Conservation (phyloP, 768 basidiomycete genomes). For the Symmetrospora coprosmae region DNA sequence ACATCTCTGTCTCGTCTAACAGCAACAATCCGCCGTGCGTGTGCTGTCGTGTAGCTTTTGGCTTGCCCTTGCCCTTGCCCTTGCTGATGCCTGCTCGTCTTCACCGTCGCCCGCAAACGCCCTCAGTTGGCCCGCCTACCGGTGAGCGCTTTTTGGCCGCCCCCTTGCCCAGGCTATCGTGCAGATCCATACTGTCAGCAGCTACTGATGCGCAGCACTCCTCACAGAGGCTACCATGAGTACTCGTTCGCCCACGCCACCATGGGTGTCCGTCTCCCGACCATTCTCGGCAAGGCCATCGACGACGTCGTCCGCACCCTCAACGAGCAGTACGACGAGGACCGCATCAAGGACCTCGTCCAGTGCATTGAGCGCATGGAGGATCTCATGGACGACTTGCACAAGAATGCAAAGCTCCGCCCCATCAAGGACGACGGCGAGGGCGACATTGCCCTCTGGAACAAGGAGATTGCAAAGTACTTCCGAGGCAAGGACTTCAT, state of each 20-base stretch:
- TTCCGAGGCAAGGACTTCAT: constrained; percentile 90
- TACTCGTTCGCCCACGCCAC: constrained; percentile 74
- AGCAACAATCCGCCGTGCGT: too few relatives aligned
- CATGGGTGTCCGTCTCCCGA: constrained; percentile 89
- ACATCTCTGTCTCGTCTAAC: too few relatives aligned
- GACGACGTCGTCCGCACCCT: constrained; percentile 79
- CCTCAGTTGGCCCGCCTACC: constrained; percentile 39
- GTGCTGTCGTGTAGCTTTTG: too few relatives aligned
- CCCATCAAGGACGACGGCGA: constrained; percentile 82
- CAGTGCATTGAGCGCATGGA: constrained; percentile 81
- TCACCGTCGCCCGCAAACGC: constrained; percentile 18
- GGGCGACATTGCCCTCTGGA: constrained; percentile 87
- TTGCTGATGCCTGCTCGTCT: too few relatives aligned
- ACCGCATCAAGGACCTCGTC: constrained; percentile 67
- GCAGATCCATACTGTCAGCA: neutral
- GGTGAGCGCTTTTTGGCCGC: constrained; percentile 4
- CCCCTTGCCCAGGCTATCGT: neutral
- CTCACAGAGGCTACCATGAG: constrained; percentile 40
- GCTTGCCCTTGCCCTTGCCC: too few relatives aligned
- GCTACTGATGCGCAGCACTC: neutral
- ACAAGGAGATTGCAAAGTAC: constrained; percentile 88
- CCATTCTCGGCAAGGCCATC: constrained; percentile 88
- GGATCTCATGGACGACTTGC: constrained; percentile 70
- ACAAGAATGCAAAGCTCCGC: constrained; percentile 52
- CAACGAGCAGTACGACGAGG: constrained; percentile 65